These are phyloP conservation scores for Haematococcus sp. DNA, from an alignment of 139 green algal species.

Conservation along the genomic window DNA sequence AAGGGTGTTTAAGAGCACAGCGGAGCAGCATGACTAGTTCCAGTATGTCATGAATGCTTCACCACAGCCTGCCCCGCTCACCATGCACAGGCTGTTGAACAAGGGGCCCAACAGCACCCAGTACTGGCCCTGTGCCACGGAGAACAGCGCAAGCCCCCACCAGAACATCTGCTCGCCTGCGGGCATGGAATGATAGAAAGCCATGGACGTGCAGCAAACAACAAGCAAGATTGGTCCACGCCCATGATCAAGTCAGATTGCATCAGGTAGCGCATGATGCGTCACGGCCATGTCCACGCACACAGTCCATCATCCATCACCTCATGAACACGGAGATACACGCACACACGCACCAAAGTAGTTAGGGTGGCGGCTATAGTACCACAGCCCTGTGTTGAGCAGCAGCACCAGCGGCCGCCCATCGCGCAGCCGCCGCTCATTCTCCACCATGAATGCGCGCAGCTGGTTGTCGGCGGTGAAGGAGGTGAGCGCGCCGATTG, in stretches of 20 bases:
- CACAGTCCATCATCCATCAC: too few relatives aligned
- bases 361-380: slow-evolving; percentile 77
- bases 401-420: slow-evolving; percentile 8
- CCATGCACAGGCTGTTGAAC: slow-evolving; percentile 58
- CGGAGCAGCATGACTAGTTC: too few relatives aligned
- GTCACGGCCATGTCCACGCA: too few relatives aligned
- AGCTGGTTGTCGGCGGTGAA: slow-evolving; percentile 53
- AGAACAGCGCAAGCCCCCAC: slow-evolving; percentile 58
- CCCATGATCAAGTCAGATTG: too few relatives aligned
- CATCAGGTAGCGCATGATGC: too few relatives aligned
- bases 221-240: too few relatives aligned
- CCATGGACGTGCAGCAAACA: too few relatives aligned
- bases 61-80: too few relatives aligned
- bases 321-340: too few relatives aligned
- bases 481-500: slow-evolving; percentile 14
- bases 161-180: slow-evolving; percentile 38
- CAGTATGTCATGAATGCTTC: too few relatives aligned
- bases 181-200: too few relatives aligned
- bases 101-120: slow-evolving; percentile 48
- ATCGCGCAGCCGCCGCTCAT: slow-evolving; percentile 5
- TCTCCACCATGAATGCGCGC: slow-evolving; percentile 21
- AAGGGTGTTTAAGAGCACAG: too few relatives aligned
- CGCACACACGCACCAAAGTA: slow-evolving; percentile 88
- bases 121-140: slow-evolving; percentile 21
- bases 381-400: slow-evolving; percentile 66